Percentiles rank a stretch among this genome's conserved stretches.
These are phyloP conservation scores for Theobroma grandiflorum DNA, from an alignment of 441 rosid species.

Conservation along the genomic window DNA sequence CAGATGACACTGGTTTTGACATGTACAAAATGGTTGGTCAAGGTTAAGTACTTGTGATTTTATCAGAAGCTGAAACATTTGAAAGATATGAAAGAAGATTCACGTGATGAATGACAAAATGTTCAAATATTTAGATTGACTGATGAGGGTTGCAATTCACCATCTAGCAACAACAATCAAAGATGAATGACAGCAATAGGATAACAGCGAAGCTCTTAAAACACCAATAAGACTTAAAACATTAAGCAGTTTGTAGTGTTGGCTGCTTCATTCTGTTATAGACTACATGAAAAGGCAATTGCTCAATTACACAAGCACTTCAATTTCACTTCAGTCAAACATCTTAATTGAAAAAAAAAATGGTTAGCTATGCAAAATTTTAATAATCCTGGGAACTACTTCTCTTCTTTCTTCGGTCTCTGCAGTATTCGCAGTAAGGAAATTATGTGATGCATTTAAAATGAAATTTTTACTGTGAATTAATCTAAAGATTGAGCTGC, in stretches of 20 bases:
- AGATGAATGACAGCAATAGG: not conserved
- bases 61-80: not conserved
- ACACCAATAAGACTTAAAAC: not conserved
- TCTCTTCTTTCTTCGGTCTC: not conserved
- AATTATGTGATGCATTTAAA: not conserved
- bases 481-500: not conserved
- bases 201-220: not conserved
- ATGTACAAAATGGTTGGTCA: not conserved
- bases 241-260: not conserved
- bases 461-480: not conserved
- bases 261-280: not conserved
- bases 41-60: not conserved
- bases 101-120: not conserved
- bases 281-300: not conserved
- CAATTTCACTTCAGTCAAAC: not conserved
- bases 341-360: not conserved
- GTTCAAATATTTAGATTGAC: not conserved
- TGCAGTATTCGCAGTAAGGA: not conserved
- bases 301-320: not conserved
- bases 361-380: not conserved
- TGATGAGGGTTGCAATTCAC: not conserved
- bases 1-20: not conserved
- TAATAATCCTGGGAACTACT: not conserved
- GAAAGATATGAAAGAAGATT: not conserved
- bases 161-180: not conserved